Base-by-base conservation (phyloP, 352 stramenopile species). In the Phytophthora idaei region DNA sequence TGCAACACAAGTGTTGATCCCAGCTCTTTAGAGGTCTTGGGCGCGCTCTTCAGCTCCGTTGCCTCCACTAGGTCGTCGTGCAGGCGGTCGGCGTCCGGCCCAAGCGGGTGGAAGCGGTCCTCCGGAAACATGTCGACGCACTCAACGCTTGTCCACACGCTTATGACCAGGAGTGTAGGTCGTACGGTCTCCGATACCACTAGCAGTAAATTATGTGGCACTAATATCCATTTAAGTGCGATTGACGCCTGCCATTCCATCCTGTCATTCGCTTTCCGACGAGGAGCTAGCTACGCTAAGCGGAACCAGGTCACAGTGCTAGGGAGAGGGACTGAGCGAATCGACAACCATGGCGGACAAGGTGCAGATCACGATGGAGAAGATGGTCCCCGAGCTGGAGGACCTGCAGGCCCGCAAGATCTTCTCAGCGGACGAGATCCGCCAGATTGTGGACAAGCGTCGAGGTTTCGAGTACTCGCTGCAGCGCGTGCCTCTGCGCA, bases 351-450 rank as follows among this genome's bases (percentile, higher is more conserved):
- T 98, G 93, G 93, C 93, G 73, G 93, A 98, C 77, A 93, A 80
- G 54, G 93, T 98, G 68, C 92, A 98, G 74, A 85, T 97, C 58
- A 73, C 92, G 63, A 95, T 98, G 86, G 93, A 98, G 78, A 90
- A 94, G 66, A 98, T 97, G 90, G 90, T 98, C 65, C 89, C 90
- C 53, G 93, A 98, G 76, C 92, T 98, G 54, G 93, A 98, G 74
- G 93, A 98, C 54, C 80, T 98, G 51, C 87, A 96, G 75, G 72
- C 87, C 36, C 83, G 87, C 57, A 90, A 93, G 52, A 68, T 98
- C 67, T 97, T 97, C 67, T 82, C 77, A 17, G 54, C 85, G 67
- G 77, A 90, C 27, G 93, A 98, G 76, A 92, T 98, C 58, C 83
- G 90, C 21, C 87, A 96, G 69, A 96, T 98, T 60, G 90, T 97